Evolutionary conservation across 164 flowering plant species (phyloP).

Genomic region (Pachysandra terminalis): DNA sequence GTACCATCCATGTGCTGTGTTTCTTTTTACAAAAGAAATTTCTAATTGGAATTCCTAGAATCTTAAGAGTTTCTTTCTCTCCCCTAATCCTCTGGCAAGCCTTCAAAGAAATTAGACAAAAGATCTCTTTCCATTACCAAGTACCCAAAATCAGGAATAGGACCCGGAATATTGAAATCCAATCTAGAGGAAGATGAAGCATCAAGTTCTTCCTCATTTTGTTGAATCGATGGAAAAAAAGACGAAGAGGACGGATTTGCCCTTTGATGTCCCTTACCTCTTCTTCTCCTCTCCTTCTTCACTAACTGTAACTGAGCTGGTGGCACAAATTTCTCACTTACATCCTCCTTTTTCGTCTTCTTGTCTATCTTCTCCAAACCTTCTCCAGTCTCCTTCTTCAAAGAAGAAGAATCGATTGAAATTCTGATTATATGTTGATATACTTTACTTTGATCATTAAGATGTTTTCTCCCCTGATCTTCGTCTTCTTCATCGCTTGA

Average conservation of each 20-base stretch:
- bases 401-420: not conserved
- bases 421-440: not conserved
- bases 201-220: not conserved
- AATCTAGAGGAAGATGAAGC: not conserved
- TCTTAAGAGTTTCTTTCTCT: too few relatives aligned
- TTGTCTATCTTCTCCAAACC: not conserved
- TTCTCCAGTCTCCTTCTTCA: not conserved
- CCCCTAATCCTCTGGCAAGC: too few relatives aligned
- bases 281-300: not conserved
- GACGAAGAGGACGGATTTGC: not conserved
- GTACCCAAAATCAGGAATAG: not conserved
- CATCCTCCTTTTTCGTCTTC: not conserved
- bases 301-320: not conserved
- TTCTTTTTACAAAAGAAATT: too few relatives aligned
- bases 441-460: not conserved
- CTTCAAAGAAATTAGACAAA: not conserved
- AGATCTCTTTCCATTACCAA: not conserved
- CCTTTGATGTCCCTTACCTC: not conserved
- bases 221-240: not conserved
- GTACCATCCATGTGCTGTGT: too few relatives aligned
- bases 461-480: not conserved
- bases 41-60: too few relatives aligned
- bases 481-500: not conserved
- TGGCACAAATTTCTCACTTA: not conserved
- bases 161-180: not conserved